phyloP scores from a whole-genome alignment of 106 monocot species.

The Gastrodia elata region DNA sequence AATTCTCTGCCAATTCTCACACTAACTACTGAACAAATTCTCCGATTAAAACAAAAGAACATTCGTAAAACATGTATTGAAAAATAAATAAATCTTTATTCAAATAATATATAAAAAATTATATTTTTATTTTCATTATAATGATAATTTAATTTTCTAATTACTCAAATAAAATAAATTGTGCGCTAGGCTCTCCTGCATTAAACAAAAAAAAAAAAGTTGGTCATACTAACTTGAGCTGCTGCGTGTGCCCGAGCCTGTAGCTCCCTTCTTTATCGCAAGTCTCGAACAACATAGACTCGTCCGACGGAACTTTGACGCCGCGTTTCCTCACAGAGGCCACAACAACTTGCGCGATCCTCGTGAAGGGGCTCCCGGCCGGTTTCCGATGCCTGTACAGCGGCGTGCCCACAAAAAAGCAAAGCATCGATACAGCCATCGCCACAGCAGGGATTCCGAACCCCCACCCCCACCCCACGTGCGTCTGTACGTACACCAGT shows the following conservation, averaged over 20 bases:
- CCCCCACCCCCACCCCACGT: conserved; percentile 47
- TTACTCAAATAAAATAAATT: not conserved
- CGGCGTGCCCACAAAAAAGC: conserved; percentile 38
- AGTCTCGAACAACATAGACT: conserved; percentile 23
- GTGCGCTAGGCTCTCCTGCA: not conserved
- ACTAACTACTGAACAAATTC: too few species aligned
- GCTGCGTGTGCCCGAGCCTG: conserved; percentile 40
- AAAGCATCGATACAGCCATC: conserved; percentile 39
- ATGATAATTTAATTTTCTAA: too few species aligned
- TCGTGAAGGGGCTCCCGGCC: conserved; percentile 43
- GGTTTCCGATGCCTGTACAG: conserved; percentile 44
- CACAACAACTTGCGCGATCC: conserved; percentile 43
- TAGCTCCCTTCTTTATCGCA: conserved; percentile 39
- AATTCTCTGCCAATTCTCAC: too few species aligned
- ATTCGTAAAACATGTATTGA: too few species aligned
- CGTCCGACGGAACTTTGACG: conserved; percentile 27
- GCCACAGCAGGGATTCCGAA: conserved; percentile 42
- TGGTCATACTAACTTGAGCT: conserved; percentile 17
- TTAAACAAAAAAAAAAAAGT: not conserved
- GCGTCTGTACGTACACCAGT: conserved; percentile 38
- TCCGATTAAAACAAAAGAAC: too few species aligned
- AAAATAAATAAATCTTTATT: too few species aligned
- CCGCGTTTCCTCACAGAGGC: conserved; percentile 25
- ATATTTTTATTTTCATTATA: too few species aligned
- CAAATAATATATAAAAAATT: too few species aligned